Conservation (phyloP, 805 yeast genomes). For the Cyberlindnera sargentensis region DNA sequence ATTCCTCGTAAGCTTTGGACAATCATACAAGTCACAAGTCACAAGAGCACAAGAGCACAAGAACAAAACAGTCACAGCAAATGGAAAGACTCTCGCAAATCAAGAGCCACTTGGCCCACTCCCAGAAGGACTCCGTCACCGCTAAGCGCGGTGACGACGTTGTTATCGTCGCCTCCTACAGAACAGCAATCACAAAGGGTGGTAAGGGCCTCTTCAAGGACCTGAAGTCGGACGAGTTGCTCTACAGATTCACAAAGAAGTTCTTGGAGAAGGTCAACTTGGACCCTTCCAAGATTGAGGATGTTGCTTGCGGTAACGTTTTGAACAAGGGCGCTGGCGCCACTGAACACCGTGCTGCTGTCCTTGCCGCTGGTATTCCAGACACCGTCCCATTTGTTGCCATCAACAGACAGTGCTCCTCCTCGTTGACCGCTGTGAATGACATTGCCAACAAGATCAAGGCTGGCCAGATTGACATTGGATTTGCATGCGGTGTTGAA, state of each 20-base stretch:
- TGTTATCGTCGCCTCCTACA: constrained; percentile 82
- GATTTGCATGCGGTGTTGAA: constrained; percentile 90
- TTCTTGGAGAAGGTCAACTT: constrained; percentile 48
- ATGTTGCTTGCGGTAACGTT: constrained; percentile 87
- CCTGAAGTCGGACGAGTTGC: constrained; percentile 71
- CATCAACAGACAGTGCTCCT: constrained; percentile 89
- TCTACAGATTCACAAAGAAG: constrained; percentile 56
- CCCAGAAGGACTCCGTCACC: constrained; percentile 4
- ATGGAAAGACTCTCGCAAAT: constrained; percentile 34
- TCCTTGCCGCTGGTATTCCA: constrained; percentile 87
- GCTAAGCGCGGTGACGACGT: constrained; percentile 54
- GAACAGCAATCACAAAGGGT: constrained; percentile 87
- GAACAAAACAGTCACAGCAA: no score
- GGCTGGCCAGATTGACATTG: constrained; percentile 84
- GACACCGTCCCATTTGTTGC: constrained; percentile 72
- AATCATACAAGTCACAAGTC: no score
- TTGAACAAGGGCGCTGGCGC: constrained; percentile 92
- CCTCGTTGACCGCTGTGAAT: constrained; percentile 86
- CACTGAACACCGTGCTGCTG: constrained; percentile 89
- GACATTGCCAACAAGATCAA: constrained; percentile 85
- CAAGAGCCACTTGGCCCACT: constrained; percentile 24
- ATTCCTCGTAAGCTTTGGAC: no score
- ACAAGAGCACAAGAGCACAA: no score
- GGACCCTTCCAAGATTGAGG: constrained; percentile 61
- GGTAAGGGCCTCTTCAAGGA: constrained; percentile 84